phyloP scores from a whole-genome alignment of 2,329 filamentous ascomycete genomes.

The Akanthomyces dipterigenus region DNA sequence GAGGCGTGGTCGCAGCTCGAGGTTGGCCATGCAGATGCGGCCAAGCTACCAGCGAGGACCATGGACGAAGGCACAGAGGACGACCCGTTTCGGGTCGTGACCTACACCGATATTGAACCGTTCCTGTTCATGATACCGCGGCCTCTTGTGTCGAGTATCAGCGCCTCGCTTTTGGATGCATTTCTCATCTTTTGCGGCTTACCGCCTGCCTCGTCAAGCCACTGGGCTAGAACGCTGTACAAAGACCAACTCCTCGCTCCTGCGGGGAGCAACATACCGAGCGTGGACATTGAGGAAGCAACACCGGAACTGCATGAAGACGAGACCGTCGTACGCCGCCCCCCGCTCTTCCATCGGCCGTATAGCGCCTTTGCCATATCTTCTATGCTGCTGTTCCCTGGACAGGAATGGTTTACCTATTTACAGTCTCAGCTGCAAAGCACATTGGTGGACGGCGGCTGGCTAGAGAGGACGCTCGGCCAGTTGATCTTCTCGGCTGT shows the following conservation, averaged over 20 bases:
- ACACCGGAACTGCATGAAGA: conserved; percentile 12
- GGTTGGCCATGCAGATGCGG: conserved; percentile 34
- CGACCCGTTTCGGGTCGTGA: conserved; percentile 75
- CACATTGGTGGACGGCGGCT: background rate
- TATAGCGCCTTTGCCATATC: background rate
- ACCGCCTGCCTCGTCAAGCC: conserved; percentile 40
- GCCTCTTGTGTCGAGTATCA: conserved; percentile 26
- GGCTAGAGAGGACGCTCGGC: conserved; percentile 12
- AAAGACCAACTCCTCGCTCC: conserved; percentile 25
- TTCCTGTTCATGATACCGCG: conserved; percentile 50
- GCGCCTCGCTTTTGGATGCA: conserved; percentile 53
- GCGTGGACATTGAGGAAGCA: background rate
- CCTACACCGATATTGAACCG: conserved; percentile 68
- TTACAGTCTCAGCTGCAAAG: background rate
- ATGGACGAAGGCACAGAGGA: conserved; percentile 69
- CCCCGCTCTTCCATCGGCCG: background rate
- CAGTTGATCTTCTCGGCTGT: conserved; percentile 45
- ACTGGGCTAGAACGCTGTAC: conserved; percentile 24
- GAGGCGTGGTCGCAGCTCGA: conserved; percentile 51
- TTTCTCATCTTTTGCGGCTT: conserved; percentile 64
- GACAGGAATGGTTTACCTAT: background rate
- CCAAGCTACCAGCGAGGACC: conserved; percentile 62
- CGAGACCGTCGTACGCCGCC: conserved; percentile 4
- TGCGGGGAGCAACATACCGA: background rate
- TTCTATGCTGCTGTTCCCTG: background rate